A percentile compares a stretch with the other conserved stretches of the same genome.
Evolutionary conservation across 768 basidiomycete genomes (phyloP).

Genomic region (Pisolithus sp.): DNA sequence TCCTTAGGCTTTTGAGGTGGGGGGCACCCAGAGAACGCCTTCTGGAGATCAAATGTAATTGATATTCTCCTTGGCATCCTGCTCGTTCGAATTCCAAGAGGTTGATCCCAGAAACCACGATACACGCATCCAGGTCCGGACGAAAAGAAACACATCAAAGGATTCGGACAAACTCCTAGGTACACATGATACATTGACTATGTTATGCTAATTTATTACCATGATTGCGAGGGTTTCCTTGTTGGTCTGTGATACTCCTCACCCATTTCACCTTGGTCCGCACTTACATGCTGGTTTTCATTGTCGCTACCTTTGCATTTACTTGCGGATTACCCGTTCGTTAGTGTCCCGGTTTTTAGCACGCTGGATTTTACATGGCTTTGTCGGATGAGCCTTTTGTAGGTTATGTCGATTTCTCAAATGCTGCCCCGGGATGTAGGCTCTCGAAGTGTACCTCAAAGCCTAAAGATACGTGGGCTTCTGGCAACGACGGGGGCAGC

Average conservation of each 20-base stretch:
- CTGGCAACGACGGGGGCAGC: no score
- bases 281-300: neutral
- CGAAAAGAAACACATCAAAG: neutral
- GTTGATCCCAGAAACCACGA: no score
- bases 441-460: no score
- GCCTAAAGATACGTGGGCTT: no score
- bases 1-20: no score
- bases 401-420: no score
- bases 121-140: neutral
- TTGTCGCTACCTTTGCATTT: neutral
- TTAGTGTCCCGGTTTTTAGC: neutral
- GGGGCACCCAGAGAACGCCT: no score
- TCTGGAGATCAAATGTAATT: no score
- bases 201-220: constrained; percentile 1
- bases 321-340: neutral
- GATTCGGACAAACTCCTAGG: neutral
- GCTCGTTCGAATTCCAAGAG: no score
- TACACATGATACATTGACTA: neutral
- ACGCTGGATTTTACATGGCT: neutral
- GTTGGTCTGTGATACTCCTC: neutral
- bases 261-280: neutral
- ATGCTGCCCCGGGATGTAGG: no score
- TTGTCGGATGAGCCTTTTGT: neutral
- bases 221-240: neutral
- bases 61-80: no score